Evolutionary conservation across 2,329 filamentous ascomycete genomes (phyloP).

Genomic region (Paraphoma sp.): DNA sequence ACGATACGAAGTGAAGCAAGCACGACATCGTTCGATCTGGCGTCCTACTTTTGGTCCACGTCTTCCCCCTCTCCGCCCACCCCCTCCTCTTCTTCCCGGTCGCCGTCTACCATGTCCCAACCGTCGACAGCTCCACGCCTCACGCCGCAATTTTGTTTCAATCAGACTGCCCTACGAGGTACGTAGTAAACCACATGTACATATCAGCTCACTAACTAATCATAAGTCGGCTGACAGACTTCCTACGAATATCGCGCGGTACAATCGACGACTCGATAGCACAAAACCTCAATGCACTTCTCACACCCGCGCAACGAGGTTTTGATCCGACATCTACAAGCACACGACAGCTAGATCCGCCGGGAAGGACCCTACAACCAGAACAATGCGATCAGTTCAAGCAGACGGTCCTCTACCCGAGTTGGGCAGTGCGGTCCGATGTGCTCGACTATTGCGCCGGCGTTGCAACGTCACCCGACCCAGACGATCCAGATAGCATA

Average conservation of each 20-base stretch:
- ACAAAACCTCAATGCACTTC: conserved; percentile 88
- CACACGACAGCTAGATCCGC: conserved; percentile 61
- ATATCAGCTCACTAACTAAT: conserved; percentile 44
- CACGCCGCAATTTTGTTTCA: conserved; percentile 60
- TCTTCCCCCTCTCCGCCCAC: not conserved
- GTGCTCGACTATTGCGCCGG: conserved; percentile 88
- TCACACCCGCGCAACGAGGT: conserved; percentile 72
- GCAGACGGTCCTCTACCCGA: conserved; percentile 79
- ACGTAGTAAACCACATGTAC: conserved; percentile 11
- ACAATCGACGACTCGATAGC: conserved; percentile 92
- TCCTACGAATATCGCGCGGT: conserved; percentile 82
- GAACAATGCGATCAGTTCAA: conserved; percentile 75
- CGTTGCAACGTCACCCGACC: conserved; percentile 86
- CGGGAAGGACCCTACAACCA: conserved; percentile 63
- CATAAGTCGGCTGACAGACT: conserved; percentile 66
- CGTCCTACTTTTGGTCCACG: conserved; percentile 40
- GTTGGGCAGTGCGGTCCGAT: conserved; percentile 83
- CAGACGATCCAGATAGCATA: conserved; percentile 79
- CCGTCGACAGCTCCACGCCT: conserved; percentile 49
- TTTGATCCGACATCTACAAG: conserved; percentile 85
- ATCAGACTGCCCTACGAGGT: conserved; percentile 59
- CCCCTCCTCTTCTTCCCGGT: conserved; percentile 8
- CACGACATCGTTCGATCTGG: conserved; percentile 22
- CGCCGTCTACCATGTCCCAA: conserved; percentile 47
- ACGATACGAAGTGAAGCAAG: not conserved